Percentiles rank a stretch among this genome's conserved stretches.
Conservation (phyloP, 306 rosid species). For the Pyrus bretschneideri region DNA sequence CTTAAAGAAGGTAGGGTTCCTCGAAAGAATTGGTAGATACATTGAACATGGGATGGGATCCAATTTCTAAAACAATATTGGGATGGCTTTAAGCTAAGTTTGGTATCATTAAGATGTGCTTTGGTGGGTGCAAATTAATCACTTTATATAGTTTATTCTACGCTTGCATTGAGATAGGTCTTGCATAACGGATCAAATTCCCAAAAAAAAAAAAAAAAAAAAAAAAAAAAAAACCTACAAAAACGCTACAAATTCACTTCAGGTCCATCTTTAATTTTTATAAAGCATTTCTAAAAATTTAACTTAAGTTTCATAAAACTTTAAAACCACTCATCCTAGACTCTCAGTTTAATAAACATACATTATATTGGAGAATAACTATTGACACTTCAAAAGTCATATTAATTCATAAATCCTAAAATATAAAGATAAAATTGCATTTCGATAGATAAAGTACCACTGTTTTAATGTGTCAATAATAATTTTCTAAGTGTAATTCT, state of each 20-base stretch:
- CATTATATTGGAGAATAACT: no score
- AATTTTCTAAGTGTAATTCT: background rate
- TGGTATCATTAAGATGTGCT: background rate
- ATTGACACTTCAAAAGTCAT: background rate
- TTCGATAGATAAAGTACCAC: background rate
- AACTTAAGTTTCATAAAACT: no score
- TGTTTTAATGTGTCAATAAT: background rate
- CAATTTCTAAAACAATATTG: background rate
- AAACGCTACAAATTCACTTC: background rate
- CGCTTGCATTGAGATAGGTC: background rate
- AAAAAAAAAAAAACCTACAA: background rate
- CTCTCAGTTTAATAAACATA: no score
- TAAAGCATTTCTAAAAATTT: background rate
- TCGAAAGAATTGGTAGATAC: constrained; percentile 4
- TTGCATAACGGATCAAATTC: background rate
- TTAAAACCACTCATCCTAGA: no score
- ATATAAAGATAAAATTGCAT: no score
- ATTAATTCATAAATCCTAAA: no score
- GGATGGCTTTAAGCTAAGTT: background rate
- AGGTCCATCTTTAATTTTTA: background rate
- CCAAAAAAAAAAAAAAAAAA: no score
- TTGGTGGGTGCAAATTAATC: background rate
- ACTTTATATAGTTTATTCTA: background rate
- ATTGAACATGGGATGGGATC: background rate
- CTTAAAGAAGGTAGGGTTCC: background rate